A percentile compares a stretch with the other conserved stretches of the same genome.
Evolutionary conservation across 768 basidiomycete genomes (phyloP).

Genomic region (Mycena epipterygia): DNA sequence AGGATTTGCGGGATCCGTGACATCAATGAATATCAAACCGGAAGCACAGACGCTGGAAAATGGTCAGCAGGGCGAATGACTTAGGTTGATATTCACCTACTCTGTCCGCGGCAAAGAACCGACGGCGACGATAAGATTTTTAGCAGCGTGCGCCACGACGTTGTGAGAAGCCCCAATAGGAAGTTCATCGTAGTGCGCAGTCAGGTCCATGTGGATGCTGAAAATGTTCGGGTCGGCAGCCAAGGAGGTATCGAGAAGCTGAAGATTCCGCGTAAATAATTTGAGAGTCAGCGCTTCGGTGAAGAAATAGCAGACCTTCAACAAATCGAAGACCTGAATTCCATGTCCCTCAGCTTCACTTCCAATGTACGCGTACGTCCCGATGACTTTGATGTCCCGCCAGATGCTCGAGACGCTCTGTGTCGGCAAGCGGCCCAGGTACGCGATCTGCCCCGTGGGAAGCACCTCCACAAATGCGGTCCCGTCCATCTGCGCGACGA

Average conservation of each 20-base stretch:
- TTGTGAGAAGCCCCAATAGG: constrained; percentile 47
- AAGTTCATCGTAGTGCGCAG: constrained; percentile 40
- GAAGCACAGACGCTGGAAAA: constrained; percentile 30
- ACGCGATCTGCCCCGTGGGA: constrained; percentile 24
- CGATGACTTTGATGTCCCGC: constrained; percentile 44
- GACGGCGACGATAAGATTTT: constrained; percentile 43
- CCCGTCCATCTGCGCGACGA: constrained; percentile 29
- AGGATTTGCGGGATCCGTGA: constrained; percentile 43
- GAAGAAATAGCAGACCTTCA: constrained; percentile 24
- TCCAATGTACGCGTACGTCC: constrained; percentile 41
- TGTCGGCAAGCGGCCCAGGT: constrained; percentile 42
- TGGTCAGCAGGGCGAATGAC: not conserved
- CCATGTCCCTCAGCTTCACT: constrained; percentile 43
- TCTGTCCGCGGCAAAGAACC: constrained; percentile 40
- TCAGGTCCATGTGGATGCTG: constrained; percentile 30
- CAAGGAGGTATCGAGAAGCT: constrained; percentile 35
- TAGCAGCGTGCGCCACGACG: constrained; percentile 40
- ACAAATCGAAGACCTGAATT: constrained; percentile 47
- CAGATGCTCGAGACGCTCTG: constrained; percentile 37
- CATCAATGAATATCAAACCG: constrained; percentile 48
- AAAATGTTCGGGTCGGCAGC: constrained; percentile 39
- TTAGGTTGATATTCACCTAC: not conserved
- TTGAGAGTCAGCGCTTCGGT: too few relatives aligned
- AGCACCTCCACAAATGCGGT: constrained; percentile 32
- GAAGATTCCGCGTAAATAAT: not conserved